Evolutionary conservation across 148 eudicot genomes (phyloP), one percentile per base, ranked within the genome.

Genomic region (Vaccinium macrocarpon): DNA sequence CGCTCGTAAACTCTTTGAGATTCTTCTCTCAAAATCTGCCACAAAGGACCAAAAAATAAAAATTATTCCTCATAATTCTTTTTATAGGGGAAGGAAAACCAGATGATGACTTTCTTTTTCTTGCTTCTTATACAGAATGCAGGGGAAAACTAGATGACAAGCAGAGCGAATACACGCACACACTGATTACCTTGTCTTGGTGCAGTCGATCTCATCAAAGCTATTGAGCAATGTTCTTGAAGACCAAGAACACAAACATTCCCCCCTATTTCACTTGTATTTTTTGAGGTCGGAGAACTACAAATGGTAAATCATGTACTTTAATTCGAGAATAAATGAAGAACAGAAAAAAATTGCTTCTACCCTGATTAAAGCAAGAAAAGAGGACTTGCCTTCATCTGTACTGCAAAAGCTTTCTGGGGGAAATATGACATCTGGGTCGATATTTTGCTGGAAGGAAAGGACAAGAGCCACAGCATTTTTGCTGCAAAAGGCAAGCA

Each of bases 261-360:
- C 84, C 74, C 52, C 19, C 74, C 81, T 78, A 84, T 72, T 85
- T 85, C 76, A 80, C 88, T 38, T 75, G 89, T 86, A 86, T 82
- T 83, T 89, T 88, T 85, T 92, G 91, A 86, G 94, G 95, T 87
- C 90, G 79, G 78, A 93, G 92, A 90, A 88, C 98, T 96, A 64
- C 78, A 84, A 19, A 82, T 82, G 80, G 78, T 78, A 90, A 78
- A 81, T 5, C 15, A 66, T 12, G 85, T 86, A 52, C 19, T 83
- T 79, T 70, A 71, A 80, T 51, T 50, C 27, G 49, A 49, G 27
- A 56, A 64, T 29, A 50, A 66, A 21, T 53, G 35, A 32, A 38
- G 18, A 48, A 9, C 23, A 35, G 13, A 10, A 42, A 78, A 64
- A 35, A 35, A 29, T 4, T 5, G 11, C 9, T 46, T 80, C 82